A percentile compares a stretch with the other conserved stretches of the same genome.
phyloP scores from a whole-genome alignment of 345 rosid species.

The Chamaenerion angustifolium region DNA sequence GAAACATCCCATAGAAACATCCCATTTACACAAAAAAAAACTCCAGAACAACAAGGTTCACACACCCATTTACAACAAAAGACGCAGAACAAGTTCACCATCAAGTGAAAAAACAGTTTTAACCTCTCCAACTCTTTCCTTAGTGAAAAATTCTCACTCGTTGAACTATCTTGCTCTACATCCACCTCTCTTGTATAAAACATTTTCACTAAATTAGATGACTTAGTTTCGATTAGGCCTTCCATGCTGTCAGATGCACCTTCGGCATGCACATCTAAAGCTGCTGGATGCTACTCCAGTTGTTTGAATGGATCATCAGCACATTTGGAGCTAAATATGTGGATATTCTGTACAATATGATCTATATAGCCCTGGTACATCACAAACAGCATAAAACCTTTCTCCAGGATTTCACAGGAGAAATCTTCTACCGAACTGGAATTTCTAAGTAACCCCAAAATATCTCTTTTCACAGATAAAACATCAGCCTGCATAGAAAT shows the following conservation, averaged over 20 bases:
- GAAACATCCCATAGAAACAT: too few species aligned
- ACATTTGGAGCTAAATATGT: conserved; percentile 15
- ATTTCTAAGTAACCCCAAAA: conserved; percentile 20
- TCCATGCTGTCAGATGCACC: conserved; percentile 5
- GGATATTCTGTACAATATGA: conserved; percentile 19
- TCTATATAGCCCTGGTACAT: conserved; percentile 38
- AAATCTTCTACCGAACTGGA: conserved; percentile 48
- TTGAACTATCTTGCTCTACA: conserved; percentile 17
- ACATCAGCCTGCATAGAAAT: conserved; percentile 32
- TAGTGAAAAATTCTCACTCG: conserved; percentile 37
- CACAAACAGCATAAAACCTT: conserved; percentile 34
- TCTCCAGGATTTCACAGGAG: conserved; percentile 39
- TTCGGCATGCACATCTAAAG: conserved; percentile 3
- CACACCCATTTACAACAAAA: too few species aligned
- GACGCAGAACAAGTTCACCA: too few species aligned
- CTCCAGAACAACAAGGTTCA: too few species aligned
- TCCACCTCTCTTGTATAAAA: conserved; percentile 18
- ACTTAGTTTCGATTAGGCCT: conserved; percentile 14
- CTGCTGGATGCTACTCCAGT: conserved; percentile 11
- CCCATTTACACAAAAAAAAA: too few species aligned
- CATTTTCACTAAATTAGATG: conserved; percentile 13
- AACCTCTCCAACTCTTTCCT: conserved; percentile 63
- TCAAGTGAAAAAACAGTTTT: conserved; percentile 61
- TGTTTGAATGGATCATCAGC: conserved; percentile 9
- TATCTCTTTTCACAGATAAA: conserved; percentile 32